phyloP scores from a whole-genome alignment of 2,329 filamentous ascomycete genomes.

The Fusarium subtropicale region DNA sequence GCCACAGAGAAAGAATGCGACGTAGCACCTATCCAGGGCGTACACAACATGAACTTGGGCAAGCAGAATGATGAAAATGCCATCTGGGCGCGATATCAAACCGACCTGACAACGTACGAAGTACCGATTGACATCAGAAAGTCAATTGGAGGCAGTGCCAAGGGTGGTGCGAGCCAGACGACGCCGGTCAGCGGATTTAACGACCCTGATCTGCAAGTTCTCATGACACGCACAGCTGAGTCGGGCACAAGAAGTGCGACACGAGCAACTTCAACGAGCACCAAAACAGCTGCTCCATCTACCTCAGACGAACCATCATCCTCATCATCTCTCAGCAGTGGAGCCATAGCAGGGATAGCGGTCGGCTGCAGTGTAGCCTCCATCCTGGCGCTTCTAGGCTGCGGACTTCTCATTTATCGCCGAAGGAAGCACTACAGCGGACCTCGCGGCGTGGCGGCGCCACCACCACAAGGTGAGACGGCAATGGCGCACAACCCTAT shows the following conservation, averaged over 20 bases:
- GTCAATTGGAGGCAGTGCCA: background rate
- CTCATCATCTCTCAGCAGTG: background rate
- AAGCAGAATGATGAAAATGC: conserved; percentile 11
- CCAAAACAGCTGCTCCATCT: background rate
- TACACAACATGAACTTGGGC: conserved; percentile 17
- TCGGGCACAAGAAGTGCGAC: conserved; percentile 8
- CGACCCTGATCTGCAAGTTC: conserved; percentile 9
- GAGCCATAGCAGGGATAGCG: conserved; percentile 17
- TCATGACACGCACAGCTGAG: conserved; percentile 3
- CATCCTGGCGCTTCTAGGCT: conserved; percentile 1
- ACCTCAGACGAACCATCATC: background rate
- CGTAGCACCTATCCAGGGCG: background rate
- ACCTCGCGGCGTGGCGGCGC: conserved; percentile 11
- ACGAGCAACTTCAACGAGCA: background rate
- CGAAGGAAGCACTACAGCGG: conserved; percentile 10
- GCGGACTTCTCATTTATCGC: background rate
- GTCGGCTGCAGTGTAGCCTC: conserved; percentile 4
- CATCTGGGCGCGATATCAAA: conserved; percentile 11
- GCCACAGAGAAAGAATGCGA: background rate
- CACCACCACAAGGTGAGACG: background rate
- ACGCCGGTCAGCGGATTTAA: conserved; percentile 12
- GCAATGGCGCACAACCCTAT: background rate
- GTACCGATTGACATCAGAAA: conserved; percentile 7
- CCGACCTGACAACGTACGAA: background rate
- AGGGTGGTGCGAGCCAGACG: background rate